Conservation (phyloP, 768 basidiomycete species). For the Hygrocybe coccinea region DNA sequence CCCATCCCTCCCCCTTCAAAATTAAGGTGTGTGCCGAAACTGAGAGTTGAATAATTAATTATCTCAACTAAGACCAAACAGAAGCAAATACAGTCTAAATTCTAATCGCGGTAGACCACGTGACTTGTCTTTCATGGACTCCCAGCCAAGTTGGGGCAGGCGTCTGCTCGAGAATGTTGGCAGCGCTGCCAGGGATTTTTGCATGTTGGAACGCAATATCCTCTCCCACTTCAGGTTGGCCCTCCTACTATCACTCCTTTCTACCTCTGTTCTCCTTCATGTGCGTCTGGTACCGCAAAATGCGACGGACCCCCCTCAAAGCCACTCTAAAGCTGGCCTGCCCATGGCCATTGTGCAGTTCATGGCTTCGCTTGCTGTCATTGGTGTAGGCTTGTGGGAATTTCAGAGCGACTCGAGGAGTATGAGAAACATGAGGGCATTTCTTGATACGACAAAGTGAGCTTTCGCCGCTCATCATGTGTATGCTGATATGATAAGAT, state of each 20-base stretch:
- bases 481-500: slow-evolving; percentile 7
- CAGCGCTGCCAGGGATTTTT: slow-evolving; percentile 68
- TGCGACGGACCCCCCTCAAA: slow-evolving; percentile 17
- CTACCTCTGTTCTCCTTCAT: slow-evolving; percentile 58
- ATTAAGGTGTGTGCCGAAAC: not conserved
- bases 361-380: slow-evolving; percentile 46
- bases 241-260: slow-evolving; percentile 56
- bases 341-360: slow-evolving; percentile 54
- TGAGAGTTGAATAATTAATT: not conserved
- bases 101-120: slow-evolving; percentile 21
- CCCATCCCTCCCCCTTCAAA: slow-evolving; percentile 44
- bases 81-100: not conserved
- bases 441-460: slow-evolving; percentile 55
- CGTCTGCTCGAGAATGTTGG: slow-evolving; percentile 40
- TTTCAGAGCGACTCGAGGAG: slow-evolving; percentile 57
- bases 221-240: slow-evolving; percentile 65
- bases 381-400: slow-evolving; percentile 61
- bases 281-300: slow-evolving; percentile 51
- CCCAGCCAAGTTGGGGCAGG: slow-evolving; percentile 6
- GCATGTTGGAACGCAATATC: slow-evolving; percentile 75
- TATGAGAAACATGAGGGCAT: slow-evolving; percentile 53
- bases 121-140: slow-evolving; percentile 14
- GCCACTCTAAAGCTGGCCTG: slow-evolving; percentile 28
- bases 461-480: slow-evolving; percentile 15
- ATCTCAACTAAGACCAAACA: slow-evolving; percentile 2